Percentiles rank a stretch among this genome's conserved stretches.
Conservation (phyloP, 805 yeast genomes). For the Teunomyces gatunensis region DNA sequence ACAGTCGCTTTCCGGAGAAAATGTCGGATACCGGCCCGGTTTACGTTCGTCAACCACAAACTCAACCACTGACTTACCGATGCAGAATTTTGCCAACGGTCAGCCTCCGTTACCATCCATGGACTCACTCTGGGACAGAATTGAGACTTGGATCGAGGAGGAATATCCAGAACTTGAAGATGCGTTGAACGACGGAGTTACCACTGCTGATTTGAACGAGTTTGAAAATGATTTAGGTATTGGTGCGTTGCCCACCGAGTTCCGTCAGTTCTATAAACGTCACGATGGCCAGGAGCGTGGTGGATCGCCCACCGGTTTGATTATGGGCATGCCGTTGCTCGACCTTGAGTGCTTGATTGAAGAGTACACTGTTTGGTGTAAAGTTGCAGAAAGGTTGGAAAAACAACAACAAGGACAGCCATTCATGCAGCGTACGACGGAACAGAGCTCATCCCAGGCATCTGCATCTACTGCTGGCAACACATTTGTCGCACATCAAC, state of each 20-base stretch:
- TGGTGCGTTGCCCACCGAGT: constrained; percentile 42
- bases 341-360: constrained; percentile 43
- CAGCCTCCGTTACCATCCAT: constrained; percentile 47
- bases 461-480: constrained; percentile 17
- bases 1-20: constrained; percentile 25
- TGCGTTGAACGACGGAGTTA: constrained; percentile 41
- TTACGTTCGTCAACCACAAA: constrained; percentile 40
- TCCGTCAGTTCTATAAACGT: constrained; percentile 43
- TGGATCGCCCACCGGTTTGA: constrained; percentile 44
- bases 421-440: constrained; percentile 23
- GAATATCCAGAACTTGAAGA: constrained; percentile 48
- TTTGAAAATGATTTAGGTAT: constrained; percentile 43
- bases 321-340: constrained; percentile 42
- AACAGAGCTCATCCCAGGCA: constrained; percentile 12
- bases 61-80: constrained; percentile 40
- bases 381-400: constrained; percentile 40
- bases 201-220: constrained; percentile 46
- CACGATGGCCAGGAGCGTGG: constrained; percentile 48
- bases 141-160: constrained; percentile 42
- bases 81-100: constrained; percentile 30
- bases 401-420: constrained; percentile 25
- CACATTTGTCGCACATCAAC: constrained; percentile 33
- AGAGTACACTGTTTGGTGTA: constrained; percentile 41
- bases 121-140: constrained; percentile 43
- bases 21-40: constrained; percentile 42